Conservation (phyloP, 2,329 filamentous ascomycete genomes). For the Penicillium verrucosum region DNA sequence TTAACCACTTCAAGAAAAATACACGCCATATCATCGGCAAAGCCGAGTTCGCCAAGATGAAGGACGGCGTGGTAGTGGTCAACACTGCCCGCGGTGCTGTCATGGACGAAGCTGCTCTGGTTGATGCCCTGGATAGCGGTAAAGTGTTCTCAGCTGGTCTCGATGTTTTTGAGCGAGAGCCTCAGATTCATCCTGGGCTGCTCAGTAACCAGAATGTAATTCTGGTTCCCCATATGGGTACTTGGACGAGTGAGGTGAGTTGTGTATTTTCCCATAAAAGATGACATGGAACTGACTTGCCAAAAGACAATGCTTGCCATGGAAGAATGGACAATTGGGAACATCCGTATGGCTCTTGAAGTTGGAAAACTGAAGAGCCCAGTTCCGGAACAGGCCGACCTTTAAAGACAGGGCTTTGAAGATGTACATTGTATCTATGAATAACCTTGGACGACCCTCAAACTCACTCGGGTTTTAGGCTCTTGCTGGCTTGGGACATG, state of each 20-base stretch:
- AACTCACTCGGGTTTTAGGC: too few species aligned
- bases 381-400: conserved; percentile 66
- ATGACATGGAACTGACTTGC: neutral
- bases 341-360: conserved; percentile 62
- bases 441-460: too few species aligned
- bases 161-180: conserved; percentile 82
- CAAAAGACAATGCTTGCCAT: conserved; percentile 55
- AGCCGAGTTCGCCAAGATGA: conserved; percentile 72
- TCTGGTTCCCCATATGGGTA: conserved; percentile 82
- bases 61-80: conserved; percentile 69
- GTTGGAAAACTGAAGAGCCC: conserved; percentile 63
- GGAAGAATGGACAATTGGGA: conserved; percentile 73
- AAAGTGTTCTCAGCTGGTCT: conserved; percentile 69
- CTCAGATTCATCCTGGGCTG: conserved; percentile 69
- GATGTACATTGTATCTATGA: neutral
- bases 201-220: conserved; percentile 68
- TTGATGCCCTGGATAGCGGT: conserved; percentile 66
- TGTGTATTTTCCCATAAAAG: neutral
- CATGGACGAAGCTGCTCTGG: conserved; percentile 77
- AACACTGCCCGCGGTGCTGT: conserved; percentile 82
- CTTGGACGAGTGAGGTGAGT: conserved; percentile 65
- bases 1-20: conserved; percentile 48
- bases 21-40: conserved; percentile 74
- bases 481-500: too few species aligned
- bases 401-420: conserved; percentile 17